These are phyloP conservation scores for Eutrema heterophyllum DNA, from an alignment of 345 rosid species.

Conservation along the genomic window DNA sequence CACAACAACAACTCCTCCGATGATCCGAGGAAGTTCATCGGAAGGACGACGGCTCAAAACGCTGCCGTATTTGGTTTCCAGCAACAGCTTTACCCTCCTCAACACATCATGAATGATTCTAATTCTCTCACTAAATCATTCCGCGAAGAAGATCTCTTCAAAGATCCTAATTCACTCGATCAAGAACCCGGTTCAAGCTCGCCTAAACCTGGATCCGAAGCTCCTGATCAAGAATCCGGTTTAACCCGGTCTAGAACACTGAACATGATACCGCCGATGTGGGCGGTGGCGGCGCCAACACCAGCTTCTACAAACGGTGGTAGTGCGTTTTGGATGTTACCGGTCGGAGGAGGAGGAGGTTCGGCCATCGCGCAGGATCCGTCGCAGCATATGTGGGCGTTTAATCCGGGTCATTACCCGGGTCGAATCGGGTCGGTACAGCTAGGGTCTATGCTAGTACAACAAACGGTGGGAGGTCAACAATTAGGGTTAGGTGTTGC, in stretches of 20 bases:
- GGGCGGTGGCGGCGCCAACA: conserved; percentile 59
- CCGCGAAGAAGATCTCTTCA: conserved; percentile 17
- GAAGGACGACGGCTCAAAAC: neutral
- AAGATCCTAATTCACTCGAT: conserved; percentile 6
- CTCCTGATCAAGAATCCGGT: conserved; percentile 38
- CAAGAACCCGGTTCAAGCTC: conserved; percentile 17
- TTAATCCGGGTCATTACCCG: conserved; percentile 38
- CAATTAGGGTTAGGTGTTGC: conserved; percentile 46
- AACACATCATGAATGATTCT: neutral
- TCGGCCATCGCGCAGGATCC: conserved; percentile 26
- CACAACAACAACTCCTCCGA: neutral
- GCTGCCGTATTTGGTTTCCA: conserved; percentile 23
- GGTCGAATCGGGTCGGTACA: conserved; percentile 44
- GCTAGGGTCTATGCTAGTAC: conserved; percentile 54
- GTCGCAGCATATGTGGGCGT: conserved; percentile 53
- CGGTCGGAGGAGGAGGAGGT: conserved; percentile 43
- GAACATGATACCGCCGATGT: conserved; percentile 37
- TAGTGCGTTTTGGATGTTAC: conserved; percentile 66
- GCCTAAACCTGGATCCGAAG: conserved; percentile 27
- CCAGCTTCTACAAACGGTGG: conserved; percentile 48
- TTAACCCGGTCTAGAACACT: conserved; percentile 25
- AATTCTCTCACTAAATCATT: neutral
- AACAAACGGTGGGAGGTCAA: conserved; percentile 44
- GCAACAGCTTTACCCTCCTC: conserved; percentile 4
- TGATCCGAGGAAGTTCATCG: neutral